phyloP scores from a whole-genome alignment of 495 filamentous ascomycete species.

The Penicillium angulare region DNA sequence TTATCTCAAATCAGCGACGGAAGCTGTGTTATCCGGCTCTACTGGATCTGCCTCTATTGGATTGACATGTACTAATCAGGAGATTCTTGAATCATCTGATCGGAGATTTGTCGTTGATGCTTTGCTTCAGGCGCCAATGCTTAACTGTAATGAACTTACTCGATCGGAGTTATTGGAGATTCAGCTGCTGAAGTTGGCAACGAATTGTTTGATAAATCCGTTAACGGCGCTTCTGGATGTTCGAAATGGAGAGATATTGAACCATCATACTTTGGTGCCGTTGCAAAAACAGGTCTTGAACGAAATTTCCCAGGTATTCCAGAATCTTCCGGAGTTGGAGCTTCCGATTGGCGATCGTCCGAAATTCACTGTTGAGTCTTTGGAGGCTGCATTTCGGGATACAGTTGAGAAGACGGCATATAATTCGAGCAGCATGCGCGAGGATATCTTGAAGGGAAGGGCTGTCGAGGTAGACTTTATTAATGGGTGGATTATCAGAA shows the following conservation, averaged over 20 bases:
- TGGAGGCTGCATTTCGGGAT: slow-evolving; percentile 55
- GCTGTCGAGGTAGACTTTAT: slow-evolving; percentile 78
- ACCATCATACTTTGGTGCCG: slow-evolving; percentile 52
- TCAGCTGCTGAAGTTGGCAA: slow-evolving; percentile 76
- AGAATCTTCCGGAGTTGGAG: slow-evolving; percentile 63
- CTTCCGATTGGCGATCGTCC: slow-evolving; percentile 47
- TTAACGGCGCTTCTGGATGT: slow-evolving; percentile 70
- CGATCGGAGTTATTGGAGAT: slow-evolving; percentile 44
- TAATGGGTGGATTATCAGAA: slow-evolving; percentile 76
- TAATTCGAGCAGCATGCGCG: slow-evolving; percentile 78
- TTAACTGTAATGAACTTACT: slow-evolving; percentile 45
- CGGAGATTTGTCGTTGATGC: slow-evolving; percentile 44
- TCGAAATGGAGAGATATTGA: slow-evolving; percentile 70
- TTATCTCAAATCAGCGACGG: slow-evolving; percentile 60
- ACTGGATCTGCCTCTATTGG: slow-evolving; percentile 27
- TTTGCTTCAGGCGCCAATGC: slow-evolving; percentile 44
- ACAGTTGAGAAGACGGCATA: slow-evolving; percentile 57
- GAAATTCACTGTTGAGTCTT: slow-evolving; percentile 54
- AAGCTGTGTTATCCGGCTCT: slow-evolving; percentile 29
- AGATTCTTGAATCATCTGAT: too few species aligned
- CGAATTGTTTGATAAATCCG: slow-evolving; percentile 80
- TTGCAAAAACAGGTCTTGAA: slow-evolving; percentile 59
- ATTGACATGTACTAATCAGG: slow-evolving; percentile 12
- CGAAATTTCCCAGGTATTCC: slow-evolving; percentile 63
- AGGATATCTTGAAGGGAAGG: slow-evolving; percentile 65